Percentiles rank a stretch among this genome's conserved stretches.
These are phyloP conservation scores for Dittrichia graveolens DNA, from an alignment of 129 eudicot species.

Conservation along the genomic window DNA sequence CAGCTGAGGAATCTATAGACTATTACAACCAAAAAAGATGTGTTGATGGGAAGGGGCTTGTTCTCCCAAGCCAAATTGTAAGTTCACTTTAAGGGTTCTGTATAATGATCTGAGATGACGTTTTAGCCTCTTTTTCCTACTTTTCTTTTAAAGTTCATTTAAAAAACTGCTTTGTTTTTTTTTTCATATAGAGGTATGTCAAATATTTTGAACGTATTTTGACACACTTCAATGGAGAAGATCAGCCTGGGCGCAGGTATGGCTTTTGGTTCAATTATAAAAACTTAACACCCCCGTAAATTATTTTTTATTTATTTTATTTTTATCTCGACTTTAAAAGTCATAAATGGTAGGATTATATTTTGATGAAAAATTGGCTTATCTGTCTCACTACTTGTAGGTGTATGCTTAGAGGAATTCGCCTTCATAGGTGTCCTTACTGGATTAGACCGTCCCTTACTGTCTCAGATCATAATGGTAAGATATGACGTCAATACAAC, in stretches of 20 bases:
- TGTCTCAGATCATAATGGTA: constrained; percentile 89
- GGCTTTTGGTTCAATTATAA: background rate
- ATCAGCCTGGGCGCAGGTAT: constrained; percentile 98
- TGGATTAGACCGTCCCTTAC: constrained; percentile 96
- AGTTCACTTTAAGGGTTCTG: constrained; percentile 27
- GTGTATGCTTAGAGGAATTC: constrained; percentile 95
- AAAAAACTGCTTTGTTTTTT: constrained; percentile 7
- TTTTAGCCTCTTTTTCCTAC: background rate
- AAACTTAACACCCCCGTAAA: background rate
- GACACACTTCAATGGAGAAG: constrained; percentile 91
- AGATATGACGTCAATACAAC: background rate
- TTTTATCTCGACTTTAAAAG: background rate
- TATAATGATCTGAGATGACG: background rate
- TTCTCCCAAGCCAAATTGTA: constrained; percentile 96
- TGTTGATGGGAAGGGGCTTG: constrained; percentile 91
- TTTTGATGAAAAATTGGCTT: background rate
- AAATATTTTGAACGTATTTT: constrained; percentile 85
- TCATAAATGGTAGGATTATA: background rate
- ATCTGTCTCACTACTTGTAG: constrained; percentile 40
- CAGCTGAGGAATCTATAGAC: constrained; percentile 92
- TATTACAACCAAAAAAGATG: constrained; percentile 98
- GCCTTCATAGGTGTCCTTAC: constrained; percentile 92
- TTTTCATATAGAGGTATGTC: constrained; percentile 72
- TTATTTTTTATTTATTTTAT: background rate
- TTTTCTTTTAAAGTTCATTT: constrained; percentile 8